A percentile compares a stretch with the other conserved stretches of the same genome.
These are phyloP conservation scores for Pichia cactophila DNA, from an alignment of 1,139 yeast species.

Conservation along the genomic window DNA sequence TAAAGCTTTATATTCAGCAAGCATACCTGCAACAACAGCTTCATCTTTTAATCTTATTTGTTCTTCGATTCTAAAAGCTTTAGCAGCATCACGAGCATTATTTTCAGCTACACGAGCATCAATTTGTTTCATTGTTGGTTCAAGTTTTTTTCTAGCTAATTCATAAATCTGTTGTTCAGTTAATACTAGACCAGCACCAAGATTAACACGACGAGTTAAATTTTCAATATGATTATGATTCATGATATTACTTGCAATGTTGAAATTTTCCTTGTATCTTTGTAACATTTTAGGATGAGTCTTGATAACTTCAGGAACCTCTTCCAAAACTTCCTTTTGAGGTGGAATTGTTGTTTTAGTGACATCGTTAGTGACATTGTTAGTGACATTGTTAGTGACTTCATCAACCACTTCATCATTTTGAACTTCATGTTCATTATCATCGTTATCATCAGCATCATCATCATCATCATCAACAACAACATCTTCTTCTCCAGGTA, in stretches of 20 bases:
- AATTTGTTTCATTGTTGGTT: conserved; percentile 46
- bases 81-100: conserved; percentile 32
- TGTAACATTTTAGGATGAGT: conserved; percentile 43
- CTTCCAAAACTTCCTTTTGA: conserved; percentile 7
- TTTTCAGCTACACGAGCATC: conserved; percentile 45
- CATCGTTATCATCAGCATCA: conserved; percentile 1
- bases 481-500: not conserved
- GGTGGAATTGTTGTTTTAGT: not conserved
- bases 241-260: conserved; percentile 41
- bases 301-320: conserved; percentile 33
- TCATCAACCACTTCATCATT: too few species aligned
- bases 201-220: conserved; percentile 42
- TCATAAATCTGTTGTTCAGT: conserved; percentile 50
- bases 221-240: conserved; percentile 39
- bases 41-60: conserved; percentile 38
- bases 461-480: not conserved
- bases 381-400: too few species aligned
- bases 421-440: too few species aligned
- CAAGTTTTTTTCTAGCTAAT: conserved; percentile 49
- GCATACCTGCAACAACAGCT: conserved; percentile 35
- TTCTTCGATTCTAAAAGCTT: conserved; percentile 35
- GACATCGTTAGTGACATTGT: too few species aligned
- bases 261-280: conserved; percentile 43
- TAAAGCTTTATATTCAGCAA: conserved; percentile 36
- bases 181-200: conserved; percentile 49